Base-by-base conservation (phyloP, 1,139 yeast species). In the Pichia kudriavzevii region DNA sequence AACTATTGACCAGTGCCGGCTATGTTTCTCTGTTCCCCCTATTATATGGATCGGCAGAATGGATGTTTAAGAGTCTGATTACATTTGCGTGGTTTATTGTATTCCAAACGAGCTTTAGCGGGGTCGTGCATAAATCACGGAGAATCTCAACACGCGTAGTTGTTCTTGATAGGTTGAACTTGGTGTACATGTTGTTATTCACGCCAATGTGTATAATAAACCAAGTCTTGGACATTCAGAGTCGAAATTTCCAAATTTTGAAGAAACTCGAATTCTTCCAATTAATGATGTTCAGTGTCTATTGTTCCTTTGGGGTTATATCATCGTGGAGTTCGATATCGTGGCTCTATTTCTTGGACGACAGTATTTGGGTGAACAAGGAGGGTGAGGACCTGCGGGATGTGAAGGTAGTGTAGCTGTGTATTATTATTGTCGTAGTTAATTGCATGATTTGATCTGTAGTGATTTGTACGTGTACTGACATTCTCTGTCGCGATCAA, bases 11-110 rank as follows among this genome's bases (percentile, higher is more conserved):
- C 1, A 74, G 83, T 9, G 73, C 95, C 15, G 96, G 96, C 0
- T 83, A 84, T 54, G 82, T 84, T 5, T 82, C 95, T 2, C 62
- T 91, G 35, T 85, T 88, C 59, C 98, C 99, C 3, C 68, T 91
- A 38, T 67, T 93, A 26, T 88, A 71, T 59, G 84, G 94, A 4
- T 70, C 85, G 15, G 79, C 78, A 30, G 95, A 87, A 55, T 79
- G 85, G 69, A 56, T 81, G 20, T 63, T 91, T 40, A 91, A 88
- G 55, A 67, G 75, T 11, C 56, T 78, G n/a, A 84, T 82, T 59
- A 83, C 95, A 0, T 69, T 79, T 43, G 77, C 81, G 30, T 91
- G 97, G 95, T 77, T 83, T 51, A 75, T 84, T 32, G 74, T 85
- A 38, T 83, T 79, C 55, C 72, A 78, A 46, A 69, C 76, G 46